Evolutionary conservation across 805 yeast species (phyloP).

Genomic region (Starmerella davenportii): DNA sequence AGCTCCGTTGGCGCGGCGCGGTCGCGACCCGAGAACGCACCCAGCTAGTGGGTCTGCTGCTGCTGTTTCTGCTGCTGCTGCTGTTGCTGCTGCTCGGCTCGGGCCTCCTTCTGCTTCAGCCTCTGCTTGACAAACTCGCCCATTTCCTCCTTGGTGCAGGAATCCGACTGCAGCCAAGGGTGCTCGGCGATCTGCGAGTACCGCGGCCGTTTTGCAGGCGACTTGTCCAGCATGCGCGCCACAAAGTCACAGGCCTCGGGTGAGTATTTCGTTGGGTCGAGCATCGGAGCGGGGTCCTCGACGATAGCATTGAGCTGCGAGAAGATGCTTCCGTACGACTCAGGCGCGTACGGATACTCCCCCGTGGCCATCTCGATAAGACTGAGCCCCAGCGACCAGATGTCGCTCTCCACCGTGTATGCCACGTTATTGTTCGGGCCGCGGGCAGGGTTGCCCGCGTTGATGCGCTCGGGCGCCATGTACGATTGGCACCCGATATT

Average conservation of each 20-base stretch:
- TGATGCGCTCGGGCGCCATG: conserved; percentile 95
- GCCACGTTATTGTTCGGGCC: conserved; percentile 20
- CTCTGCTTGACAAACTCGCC: conserved; percentile 23
- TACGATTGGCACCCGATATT: conserved; percentile 95
- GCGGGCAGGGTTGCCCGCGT: conserved; percentile 26
- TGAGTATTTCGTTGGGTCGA: conserved; percentile 47
- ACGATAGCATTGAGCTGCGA: conserved; percentile 90
- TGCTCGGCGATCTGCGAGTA: conserved; percentile 59
- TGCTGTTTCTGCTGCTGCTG: not conserved
- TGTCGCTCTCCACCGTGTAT: conserved; percentile 84
- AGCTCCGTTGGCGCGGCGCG: no score
- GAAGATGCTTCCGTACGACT: conserved; percentile 74
- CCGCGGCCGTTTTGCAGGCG: conserved; percentile 64
- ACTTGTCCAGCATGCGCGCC: conserved; percentile 47
- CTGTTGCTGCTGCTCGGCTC: not conserved
- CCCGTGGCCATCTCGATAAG: conserved; percentile 81
- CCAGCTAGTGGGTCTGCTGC: not conserved
- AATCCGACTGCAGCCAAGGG: conserved; percentile 55
- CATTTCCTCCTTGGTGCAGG: conserved; percentile 22
- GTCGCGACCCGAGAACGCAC: no score
- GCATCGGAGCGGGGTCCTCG: conserved; percentile 80
- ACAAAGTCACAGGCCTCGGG: conserved; percentile 73
- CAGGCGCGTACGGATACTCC: conserved; percentile 89
- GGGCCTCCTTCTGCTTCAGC: not conserved
- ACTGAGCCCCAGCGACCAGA: conserved; percentile 85